Percentiles rank a stretch among this genome's conserved stretches.
Evolutionary conservation across 345 rosid genomes (phyloP).

Genomic region (Luvunga scandens): DNA sequence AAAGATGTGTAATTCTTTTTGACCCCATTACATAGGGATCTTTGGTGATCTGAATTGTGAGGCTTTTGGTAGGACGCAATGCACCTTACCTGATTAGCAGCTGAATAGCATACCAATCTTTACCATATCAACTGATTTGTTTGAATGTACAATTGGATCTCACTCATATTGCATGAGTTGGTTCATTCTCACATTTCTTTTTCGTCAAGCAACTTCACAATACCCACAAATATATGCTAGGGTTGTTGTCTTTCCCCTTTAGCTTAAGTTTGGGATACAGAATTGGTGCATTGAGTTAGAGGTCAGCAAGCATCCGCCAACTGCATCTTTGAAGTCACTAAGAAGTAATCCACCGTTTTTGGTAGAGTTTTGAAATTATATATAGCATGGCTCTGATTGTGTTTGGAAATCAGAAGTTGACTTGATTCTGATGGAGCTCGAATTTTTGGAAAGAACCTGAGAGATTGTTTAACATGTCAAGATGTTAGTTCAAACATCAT

Average conservation of each 20-base stretch:
- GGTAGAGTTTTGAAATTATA: no score
- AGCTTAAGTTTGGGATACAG: no score
- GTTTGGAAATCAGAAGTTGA: not conserved
- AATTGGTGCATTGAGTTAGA: not conserved
- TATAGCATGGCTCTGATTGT: not conserved
- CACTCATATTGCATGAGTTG: not conserved
- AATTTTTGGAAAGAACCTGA: no score
- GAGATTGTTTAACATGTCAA: no score
- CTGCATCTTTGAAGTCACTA: not conserved
- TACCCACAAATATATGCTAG: not conserved
- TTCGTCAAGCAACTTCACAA: not conserved
- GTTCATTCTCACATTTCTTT: not conserved
- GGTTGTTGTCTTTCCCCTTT: no score
- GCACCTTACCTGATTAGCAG: not conserved
- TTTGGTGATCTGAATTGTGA: slow-evolving; percentile 6
- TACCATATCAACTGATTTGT: not conserved
- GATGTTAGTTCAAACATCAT: no score
- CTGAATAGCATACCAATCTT: not conserved
- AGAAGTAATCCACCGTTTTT: not conserved
- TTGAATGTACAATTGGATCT: not conserved
- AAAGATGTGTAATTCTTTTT: slow-evolving; percentile 24
- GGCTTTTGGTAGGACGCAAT: not conserved
- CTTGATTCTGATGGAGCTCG: no score
- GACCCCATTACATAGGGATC: not conserved
- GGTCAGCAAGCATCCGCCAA: not conserved